These are phyloP conservation scores for Diaporthe velutina DNA, from an alignment of 2,329 filamentous ascomycete genomes.

Conservation along the genomic window DNA sequence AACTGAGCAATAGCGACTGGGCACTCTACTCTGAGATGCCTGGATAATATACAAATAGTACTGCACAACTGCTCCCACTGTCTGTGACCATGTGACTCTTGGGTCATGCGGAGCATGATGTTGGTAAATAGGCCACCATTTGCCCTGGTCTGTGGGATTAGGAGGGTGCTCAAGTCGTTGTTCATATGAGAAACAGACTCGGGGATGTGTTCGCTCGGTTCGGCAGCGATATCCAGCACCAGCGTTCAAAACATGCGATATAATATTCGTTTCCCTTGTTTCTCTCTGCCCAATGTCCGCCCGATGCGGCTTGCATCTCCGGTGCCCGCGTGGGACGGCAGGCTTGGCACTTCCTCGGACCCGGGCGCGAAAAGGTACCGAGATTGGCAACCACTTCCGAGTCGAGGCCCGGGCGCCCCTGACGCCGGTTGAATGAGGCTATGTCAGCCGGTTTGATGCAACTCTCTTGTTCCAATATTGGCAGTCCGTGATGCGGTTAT, in stretches of 20 bases:
- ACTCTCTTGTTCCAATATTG: neutral
- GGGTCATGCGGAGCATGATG: neutral
- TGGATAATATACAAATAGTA: conserved; percentile 18
- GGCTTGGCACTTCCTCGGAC: neutral
- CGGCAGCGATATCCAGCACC: neutral
- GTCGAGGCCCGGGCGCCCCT: neutral
- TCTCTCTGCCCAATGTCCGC: neutral
- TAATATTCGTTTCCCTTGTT: neutral
- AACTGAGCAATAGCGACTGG: neutral
- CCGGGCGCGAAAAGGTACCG: neutral
- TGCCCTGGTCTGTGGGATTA: no score
- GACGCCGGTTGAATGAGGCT: neutral
- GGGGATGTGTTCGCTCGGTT: neutral
- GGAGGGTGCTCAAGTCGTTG: neutral
- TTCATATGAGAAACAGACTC: neutral
- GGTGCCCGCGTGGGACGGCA: neutral
- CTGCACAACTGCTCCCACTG: neutral
- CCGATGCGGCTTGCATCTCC: conserved; percentile 15
- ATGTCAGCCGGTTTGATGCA: neutral
- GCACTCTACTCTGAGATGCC: neutral
- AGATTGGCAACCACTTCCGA: neutral
- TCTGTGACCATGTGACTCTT: neutral
- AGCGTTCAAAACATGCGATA: neutral
- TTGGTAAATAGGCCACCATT: neutral
- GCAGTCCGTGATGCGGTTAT: neutral